Percentiles rank a stretch among this genome's conserved stretches.
Evolutionary conservation across 805 yeast species (phyloP).

Genomic region (Monosporozyma servazzii): DNA sequence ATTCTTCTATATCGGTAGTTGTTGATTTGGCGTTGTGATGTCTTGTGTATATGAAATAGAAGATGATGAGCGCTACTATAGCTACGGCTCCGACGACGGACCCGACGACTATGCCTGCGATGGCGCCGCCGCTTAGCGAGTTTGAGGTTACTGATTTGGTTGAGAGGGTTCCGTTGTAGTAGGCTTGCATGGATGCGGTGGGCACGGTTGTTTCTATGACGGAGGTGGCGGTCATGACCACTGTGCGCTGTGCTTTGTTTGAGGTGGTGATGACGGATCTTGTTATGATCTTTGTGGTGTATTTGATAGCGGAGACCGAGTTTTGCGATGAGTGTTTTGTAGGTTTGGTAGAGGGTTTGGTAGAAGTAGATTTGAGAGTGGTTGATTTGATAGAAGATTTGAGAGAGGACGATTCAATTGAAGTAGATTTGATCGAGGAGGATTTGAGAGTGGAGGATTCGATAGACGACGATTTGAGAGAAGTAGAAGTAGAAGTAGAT

Average conservation of each 20-base stretch:
- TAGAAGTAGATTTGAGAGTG: too few species aligned
- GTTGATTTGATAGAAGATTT: too few species aligned
- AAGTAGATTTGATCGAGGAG: too few species aligned
- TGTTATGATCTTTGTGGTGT: conserved; percentile 19
- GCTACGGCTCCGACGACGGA: conserved; percentile 36
- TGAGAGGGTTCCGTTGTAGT: not conserved
- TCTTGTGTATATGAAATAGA: conserved; percentile 37
- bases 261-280: conserved; percentile 19
- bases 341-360: too few species aligned
- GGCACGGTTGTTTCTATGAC: conserved; percentile 15
- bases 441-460: too few species aligned
- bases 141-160: not conserved
- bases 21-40: too few species aligned
- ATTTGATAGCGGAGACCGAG: conserved; percentile 11
- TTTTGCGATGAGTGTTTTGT: not conserved
- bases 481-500: too few species aligned
- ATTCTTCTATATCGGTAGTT: conserved; percentile 33
- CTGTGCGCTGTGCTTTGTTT: conserved; percentile 15
- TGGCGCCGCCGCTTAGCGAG: conserved; percentile 37
- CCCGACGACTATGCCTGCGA: conserved; percentile 54
- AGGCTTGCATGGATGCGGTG: not conserved
- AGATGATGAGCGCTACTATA: conserved; percentile 31
- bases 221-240: conserved; percentile 23
- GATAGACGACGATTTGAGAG: too few species aligned
- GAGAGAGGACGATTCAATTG: too few species aligned